Evolutionary conservation across 2,329 filamentous ascomycete genomes (phyloP).

Genomic region (Fusarium sp.): DNA sequence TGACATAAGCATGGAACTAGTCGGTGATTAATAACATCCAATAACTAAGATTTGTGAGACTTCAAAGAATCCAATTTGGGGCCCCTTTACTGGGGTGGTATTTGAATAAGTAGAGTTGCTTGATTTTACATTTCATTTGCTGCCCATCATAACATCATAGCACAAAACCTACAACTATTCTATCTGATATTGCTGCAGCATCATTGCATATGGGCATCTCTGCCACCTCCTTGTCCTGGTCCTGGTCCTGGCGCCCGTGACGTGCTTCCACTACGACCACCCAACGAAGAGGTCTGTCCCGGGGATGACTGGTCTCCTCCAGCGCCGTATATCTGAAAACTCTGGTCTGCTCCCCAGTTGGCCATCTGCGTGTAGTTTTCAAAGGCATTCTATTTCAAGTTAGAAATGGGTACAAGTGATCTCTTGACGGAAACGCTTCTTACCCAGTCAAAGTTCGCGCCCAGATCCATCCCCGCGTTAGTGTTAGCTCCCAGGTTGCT

Average conservation of each 20-base stretch:
- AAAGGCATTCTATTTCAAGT: constrained; percentile 58
- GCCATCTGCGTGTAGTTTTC: constrained; percentile 66
- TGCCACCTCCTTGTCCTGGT: neutral
- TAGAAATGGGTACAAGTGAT: constrained; percentile 31
- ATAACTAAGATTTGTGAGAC: neutral
- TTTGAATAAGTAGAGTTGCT: constrained; percentile 13
- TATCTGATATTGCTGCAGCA: constrained; percentile 7
- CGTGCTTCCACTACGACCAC: constrained; percentile 33
- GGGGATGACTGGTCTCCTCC: constrained; percentile 42
- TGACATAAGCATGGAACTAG: constrained; percentile 16
- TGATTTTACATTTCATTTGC: constrained; percentile 24
- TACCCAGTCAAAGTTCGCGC: constrained; percentile 68
- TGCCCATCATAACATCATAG: constrained; percentile 12
- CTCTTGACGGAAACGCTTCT: constrained; percentile 34
- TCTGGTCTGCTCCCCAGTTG: constrained; percentile 62
- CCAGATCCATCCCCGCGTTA: constrained; percentile 53
- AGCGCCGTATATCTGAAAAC: constrained; percentile 60
- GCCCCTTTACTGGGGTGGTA: neutral
- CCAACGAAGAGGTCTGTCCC: constrained; percentile 38
- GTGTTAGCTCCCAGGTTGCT: constrained; percentile 51
- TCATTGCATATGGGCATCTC: constrained; percentile 38
- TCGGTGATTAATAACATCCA: neutral
- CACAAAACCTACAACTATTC: constrained; percentile 22
- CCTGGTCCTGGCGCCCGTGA: constrained; percentile 16
- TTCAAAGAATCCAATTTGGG: neutral